A percentile compares a stretch with the other conserved stretches of the same genome.
phyloP scores from a whole-genome alignment of 257 asterid genomes.

The Pogostemon cablin region DNA sequence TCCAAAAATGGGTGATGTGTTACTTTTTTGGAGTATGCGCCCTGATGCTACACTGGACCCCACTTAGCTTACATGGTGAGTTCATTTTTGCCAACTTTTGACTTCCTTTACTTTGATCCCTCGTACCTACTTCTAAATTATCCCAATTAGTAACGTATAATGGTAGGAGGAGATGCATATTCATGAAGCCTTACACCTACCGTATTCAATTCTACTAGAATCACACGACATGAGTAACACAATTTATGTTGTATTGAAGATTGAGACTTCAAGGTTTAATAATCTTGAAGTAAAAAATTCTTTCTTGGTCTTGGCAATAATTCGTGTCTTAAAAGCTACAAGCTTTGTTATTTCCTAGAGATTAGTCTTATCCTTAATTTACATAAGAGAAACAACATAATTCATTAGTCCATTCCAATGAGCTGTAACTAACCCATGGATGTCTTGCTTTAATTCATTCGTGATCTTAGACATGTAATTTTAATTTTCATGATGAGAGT shows the following conservation, averaged over 20 bases:
- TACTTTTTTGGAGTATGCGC: constrained; percentile 79
- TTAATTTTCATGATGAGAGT: too few relatives aligned
- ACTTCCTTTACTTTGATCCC: constrained; percentile 4
- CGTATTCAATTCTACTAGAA: not conserved
- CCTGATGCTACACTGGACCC: constrained; percentile 70
- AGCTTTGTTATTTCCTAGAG: not conserved
- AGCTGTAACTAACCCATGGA: too few relatives aligned
- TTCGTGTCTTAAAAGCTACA: not conserved
- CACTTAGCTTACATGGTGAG: constrained; percentile 73
- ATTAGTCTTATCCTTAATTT: too few relatives aligned
- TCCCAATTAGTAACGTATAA: constrained; percentile 9
- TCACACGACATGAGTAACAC: not conserved
- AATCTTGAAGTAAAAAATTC: constrained; percentile 3
- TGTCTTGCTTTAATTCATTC: too few relatives aligned
- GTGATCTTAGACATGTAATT: too few relatives aligned
- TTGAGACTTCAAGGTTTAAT: not conserved
- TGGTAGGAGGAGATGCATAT: not conserved
- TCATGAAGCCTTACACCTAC: not conserved
- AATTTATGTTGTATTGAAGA: constrained; percentile 11
- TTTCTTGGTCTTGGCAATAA: not conserved
- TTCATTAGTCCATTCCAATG: too few relatives aligned
- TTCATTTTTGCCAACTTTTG: constrained; percentile 22
- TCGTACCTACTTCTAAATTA: not conserved
- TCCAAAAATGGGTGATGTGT: constrained; percentile 71
- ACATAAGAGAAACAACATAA: too few relatives aligned